Base-by-base conservation (phyloP, 177 flowering plant genomes). In the Telopea speciosissima region DNA sequence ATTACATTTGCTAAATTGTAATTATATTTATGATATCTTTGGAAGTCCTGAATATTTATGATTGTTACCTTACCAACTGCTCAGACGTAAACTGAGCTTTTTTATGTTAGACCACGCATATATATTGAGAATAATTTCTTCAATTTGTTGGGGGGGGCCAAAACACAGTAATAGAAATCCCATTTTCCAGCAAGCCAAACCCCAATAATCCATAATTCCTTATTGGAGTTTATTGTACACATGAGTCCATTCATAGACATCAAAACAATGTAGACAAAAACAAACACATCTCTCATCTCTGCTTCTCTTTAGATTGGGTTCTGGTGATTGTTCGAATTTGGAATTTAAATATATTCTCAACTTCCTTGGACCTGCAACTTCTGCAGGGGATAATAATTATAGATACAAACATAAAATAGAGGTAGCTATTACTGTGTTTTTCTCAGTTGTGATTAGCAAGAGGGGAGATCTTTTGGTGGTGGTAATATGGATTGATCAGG, bases 401-500 rank as follows among this genome's bases (percentile, higher is more conserved):
- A 9, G 24, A 54, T 54, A 56, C 42, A 40, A 21, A 31, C 19
- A 56, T 8, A 26, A n/a, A 63, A 31, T 12, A 28, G 31, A 14
- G 12, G 40, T 63, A 63, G 22, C 40, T 26, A n/a, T n/a, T n/a
- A n/a, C n/a, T 67, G 63, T 28, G 44, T 54, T 1, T 28, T 26
- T 59, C 19, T 24, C 23, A 60, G 14, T 24, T 64, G 54, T 22
- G 54, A 49, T 69, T 80, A 87, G 59, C 90, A 87, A 56, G 80
- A 69, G 7, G 88, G 90, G 63, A 87, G 85, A 69, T 86, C 91
- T 65, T 79, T 83, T 0, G 91, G 91, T 56, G 91, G 91, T 16
- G 91, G 87, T 67, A 82, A 62, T 67, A 85, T 25, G 12, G 84
- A 74, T 45, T 83, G 84, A 21, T 78, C 77, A 2, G 77, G 67